Conservation (phyloP, 108 stramenopile genomes). For the Parmales sp. region DNA sequence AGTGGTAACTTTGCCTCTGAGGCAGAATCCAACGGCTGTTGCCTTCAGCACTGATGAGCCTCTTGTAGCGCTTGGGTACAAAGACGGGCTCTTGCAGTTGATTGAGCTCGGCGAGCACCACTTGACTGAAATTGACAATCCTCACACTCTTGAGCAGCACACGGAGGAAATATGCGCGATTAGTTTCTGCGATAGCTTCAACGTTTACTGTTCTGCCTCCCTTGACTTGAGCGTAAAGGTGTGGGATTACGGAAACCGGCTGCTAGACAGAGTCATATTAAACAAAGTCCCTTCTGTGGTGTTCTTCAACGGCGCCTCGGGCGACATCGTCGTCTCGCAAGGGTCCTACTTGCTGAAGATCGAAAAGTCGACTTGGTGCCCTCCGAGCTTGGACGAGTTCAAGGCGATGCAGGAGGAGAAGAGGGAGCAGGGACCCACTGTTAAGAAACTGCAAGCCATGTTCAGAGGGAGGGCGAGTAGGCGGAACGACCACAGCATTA, state of each 20-base stretch:
- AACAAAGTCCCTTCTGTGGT: not conserved
- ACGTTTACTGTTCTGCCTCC: not conserved
- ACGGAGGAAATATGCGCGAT: not conserved
- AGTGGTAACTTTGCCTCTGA: not conserved
- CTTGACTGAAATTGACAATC: not conserved
- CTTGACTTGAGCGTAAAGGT: not conserved
- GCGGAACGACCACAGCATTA: too few species aligned
- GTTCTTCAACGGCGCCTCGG: not conserved
- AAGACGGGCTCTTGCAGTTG: not conserved
- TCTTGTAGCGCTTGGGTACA: not conserved
- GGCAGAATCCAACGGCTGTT: not conserved
- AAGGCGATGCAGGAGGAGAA: not conserved
- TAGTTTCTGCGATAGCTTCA: not conserved
- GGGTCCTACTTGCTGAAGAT: not conserved
- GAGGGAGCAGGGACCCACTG: not conserved
- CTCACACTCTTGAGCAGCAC: not conserved
- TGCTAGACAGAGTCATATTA: not conserved
- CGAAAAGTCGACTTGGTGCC: not conserved
- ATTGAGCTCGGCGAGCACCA: not conserved
- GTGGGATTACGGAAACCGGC: conserved; percentile 2
- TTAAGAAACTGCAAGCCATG: not conserved
- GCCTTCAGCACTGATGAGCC: not conserved
- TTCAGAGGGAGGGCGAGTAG: conserved; percentile 13
- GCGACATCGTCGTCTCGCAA: not conserved
- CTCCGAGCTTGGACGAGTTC: not conserved